These are phyloP conservation scores for Lentinula sp. DNA, from an alignment of 768 basidiomycete genomes.

Conservation along the genomic window DNA sequence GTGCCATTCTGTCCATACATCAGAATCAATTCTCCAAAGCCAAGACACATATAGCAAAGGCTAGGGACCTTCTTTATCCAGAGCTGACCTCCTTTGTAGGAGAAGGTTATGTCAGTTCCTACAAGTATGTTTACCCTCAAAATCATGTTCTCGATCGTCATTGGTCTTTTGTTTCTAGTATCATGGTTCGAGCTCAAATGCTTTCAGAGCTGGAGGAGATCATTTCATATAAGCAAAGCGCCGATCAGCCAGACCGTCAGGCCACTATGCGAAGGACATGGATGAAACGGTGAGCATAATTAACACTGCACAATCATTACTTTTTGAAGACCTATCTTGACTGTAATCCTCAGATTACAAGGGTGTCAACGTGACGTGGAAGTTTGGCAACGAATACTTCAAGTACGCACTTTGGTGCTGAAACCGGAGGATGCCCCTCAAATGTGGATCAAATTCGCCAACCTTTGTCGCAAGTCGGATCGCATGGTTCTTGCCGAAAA, in stretches of 20 bases:
- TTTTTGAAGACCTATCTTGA: neutral
- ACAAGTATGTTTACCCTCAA: conserved; percentile 57
- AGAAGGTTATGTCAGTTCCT: conserved; percentile 95
- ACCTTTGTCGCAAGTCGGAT: conserved; percentile 92
- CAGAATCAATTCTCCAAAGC: conserved; percentile 95
- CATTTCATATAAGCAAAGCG: conserved; percentile 89
- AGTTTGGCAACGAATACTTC: conserved; percentile 96
- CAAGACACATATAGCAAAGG: conserved; percentile 81
- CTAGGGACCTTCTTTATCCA: conserved; percentile 86
- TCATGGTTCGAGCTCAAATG: conserved; percentile 97
- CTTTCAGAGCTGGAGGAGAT: conserved; percentile 97
- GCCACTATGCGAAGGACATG: conserved; percentile 88
- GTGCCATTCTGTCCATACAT: conserved; percentile 92
- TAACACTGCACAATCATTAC: neutral
- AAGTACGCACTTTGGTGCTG: conserved; percentile 90
- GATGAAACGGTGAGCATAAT: conserved; percentile 76
- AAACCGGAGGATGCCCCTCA: conserved; percentile 90
- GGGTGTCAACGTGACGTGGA: conserved; percentile 98
- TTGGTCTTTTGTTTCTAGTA: conserved; percentile 35
- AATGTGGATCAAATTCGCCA: conserved; percentile 99
- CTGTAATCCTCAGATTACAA: conserved; percentile 52
- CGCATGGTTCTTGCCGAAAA: conserved; percentile 95
- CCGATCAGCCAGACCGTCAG: conserved; percentile 92
- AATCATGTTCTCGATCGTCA: neutral
- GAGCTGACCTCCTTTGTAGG: conserved; percentile 89